A percentile compares a stretch with the other conserved stretches of the same genome.
Evolutionary conservation across 176 grass and related monocot species (phyloP).

Genomic region (Paspalum notatum): DNA sequence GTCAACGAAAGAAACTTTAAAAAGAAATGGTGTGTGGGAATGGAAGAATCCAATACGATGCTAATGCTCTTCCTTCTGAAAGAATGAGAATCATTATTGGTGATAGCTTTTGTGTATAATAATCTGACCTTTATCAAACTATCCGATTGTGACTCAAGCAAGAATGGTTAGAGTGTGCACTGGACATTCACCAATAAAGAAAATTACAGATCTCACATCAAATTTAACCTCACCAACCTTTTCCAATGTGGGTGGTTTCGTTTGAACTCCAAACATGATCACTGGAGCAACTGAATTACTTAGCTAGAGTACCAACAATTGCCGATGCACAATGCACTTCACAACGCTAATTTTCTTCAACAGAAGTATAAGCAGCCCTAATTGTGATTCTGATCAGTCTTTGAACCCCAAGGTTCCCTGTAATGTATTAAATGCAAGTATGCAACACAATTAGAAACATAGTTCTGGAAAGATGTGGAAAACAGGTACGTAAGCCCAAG

Average conservation of each 20-base stretch:
- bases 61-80: conserved; percentile 34
- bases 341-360: conserved; percentile 15
- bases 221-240: neutral
- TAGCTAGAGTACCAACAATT: neutral
- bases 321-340: neutral
- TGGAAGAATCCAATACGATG: conserved; percentile 54
- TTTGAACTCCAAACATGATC: neutral
- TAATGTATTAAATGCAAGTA: conserved; percentile 29
- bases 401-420: conserved; percentile 5
- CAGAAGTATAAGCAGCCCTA: neutral
- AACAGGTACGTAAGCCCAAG: conserved; percentile 6
- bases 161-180: conserved; percentile 17
- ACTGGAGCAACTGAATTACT: neutral
- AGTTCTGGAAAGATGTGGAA: conserved; percentile 29
- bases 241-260: neutral
- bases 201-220: neutral
- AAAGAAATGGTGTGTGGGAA: conserved; percentile 30
- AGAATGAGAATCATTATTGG: conserved; percentile 58
- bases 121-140: conserved; percentile 18
- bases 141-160: neutral
- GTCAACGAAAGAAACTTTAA: conserved; percentile 29
- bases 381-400: conserved; percentile 12
- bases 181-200: neutral
- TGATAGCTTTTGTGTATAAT: conserved; percentile 41
- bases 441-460: conserved; percentile 32